A percentile compares a stretch with the other conserved stretches of the same genome.
Evolutionary conservation across 805 yeast species (phyloP).

Genomic region (Sugiyamaella valdiviana): DNA sequence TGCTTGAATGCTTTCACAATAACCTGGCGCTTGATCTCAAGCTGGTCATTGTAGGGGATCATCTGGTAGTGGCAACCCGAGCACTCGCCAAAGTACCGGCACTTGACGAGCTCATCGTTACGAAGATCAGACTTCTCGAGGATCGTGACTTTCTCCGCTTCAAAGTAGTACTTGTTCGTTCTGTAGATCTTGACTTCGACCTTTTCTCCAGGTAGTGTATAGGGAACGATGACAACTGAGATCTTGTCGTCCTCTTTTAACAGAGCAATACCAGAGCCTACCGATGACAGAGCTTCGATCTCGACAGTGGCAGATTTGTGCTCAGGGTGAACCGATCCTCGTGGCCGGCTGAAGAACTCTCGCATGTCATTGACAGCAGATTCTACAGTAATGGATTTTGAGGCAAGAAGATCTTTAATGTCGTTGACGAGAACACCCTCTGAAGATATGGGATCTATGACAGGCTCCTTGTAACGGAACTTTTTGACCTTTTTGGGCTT

Average conservation of each 20-base stretch:
- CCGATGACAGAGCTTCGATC: constrained; percentile 57
- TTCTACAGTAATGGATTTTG: constrained; percentile 36
- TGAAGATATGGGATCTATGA: constrained; percentile 70
- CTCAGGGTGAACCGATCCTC: constrained; percentile 37
- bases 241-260: constrained; percentile 31
- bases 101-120: constrained; percentile 56
- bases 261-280: constrained; percentile 84
- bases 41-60: constrained; percentile 65
- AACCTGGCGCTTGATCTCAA: constrained; percentile 64
- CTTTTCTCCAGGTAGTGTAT: constrained; percentile 79
- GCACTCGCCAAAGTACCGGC: constrained; percentile 85
- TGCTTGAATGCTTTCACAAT: constrained; percentile 75
- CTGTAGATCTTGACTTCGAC: constrained; percentile 67
- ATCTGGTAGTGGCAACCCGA: constrained; percentile 94
- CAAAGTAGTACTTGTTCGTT: constrained; percentile 68
- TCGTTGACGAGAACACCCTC: constrained; percentile 73
- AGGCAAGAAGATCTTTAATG: constrained; percentile 51
- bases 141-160: constrained; percentile 62
- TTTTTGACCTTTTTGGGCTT: constrained; percentile 11
- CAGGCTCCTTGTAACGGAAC: constrained; percentile 45
- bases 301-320: constrained; percentile 54
- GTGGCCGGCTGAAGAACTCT: constrained; percentile 46
- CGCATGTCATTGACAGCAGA: constrained; percentile 58
- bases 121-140: constrained; percentile 36
- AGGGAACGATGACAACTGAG: constrained; percentile 72